phyloP scores from a whole-genome alignment of 768 basidiomycete genomes.

The Phaffia tasmanica region DNA sequence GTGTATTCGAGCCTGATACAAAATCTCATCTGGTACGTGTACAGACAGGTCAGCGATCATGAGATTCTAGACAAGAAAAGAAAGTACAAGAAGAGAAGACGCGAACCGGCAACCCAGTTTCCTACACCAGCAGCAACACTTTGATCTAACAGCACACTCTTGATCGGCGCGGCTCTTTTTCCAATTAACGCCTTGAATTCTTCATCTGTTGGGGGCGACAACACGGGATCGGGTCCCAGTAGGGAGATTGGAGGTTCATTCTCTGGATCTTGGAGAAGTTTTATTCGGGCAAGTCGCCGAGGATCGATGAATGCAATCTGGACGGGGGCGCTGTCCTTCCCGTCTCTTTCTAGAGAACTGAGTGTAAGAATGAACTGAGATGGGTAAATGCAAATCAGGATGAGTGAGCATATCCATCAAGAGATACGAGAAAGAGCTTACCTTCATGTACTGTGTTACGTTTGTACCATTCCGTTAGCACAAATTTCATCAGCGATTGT shows the following conservation, averaged over 20 bases:
- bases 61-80: not conserved
- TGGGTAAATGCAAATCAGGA: not conserved
- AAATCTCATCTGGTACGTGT: conserved; percentile 30
- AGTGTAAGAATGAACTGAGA: conserved; percentile 20
- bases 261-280: conserved; percentile 3
- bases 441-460: conserved; percentile 10
- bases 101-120: conserved; percentile 32
- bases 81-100: not conserved
- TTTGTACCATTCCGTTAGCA: too few species aligned
- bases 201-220: conserved; percentile 26
- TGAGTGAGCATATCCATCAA: not conserved
- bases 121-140: conserved; percentile 28
- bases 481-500: not conserved
- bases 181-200: conserved; percentile 14
- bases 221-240: conserved; percentile 21
- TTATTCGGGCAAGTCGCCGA: conserved; percentile 16
- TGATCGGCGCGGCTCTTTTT: conserved; percentile 31
- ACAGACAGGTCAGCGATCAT: not conserved
- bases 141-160: conserved; percentile 34
- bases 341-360: not conserved
- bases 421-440: not conserved
- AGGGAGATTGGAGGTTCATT: conserved; percentile 15
- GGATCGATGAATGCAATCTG: conserved; percentile 21
- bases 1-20: conserved; percentile 31
- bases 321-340: not conserved